Evolutionary conservation across 179 eudicot genomes (phyloP).

Genomic region (Actinidia polygama): DNA sequence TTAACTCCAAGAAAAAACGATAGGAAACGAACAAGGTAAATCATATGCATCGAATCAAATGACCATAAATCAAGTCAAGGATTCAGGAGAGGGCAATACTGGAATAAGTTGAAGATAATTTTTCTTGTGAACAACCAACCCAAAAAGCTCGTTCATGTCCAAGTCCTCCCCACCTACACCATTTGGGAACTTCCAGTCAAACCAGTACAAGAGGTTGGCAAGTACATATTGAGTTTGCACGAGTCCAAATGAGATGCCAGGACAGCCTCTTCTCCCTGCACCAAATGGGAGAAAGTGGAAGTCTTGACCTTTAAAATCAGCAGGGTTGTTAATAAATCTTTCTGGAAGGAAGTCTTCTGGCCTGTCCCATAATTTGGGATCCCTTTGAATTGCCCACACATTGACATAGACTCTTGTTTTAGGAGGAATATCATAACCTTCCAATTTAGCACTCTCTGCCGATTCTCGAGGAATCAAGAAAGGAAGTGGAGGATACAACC

Average conservation of each 20-base stretch:
- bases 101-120: not conserved
- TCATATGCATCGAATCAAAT: not conserved
- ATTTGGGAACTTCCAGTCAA: not conserved
- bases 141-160: not conserved
- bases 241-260: not conserved
- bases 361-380: not conserved
- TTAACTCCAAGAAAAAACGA: too few species aligned
- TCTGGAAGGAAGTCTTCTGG: not conserved
- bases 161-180: not conserved
- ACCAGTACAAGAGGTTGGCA: slow-evolving; percentile 7
- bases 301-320: not conserved
- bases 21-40: not conserved
- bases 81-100: not conserved
- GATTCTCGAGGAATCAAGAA: slow-evolving; percentile 9
- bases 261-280: not conserved
- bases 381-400: not conserved
- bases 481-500: slow-evolving; percentile 19
- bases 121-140: not conserved
- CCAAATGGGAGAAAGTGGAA: not conserved
- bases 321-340: not conserved
- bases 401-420: slow-evolving; percentile 2
- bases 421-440: slow-evolving; percentile 6
- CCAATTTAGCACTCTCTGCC: not conserved
- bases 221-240: not conserved
- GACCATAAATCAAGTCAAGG: not conserved